These are phyloP conservation scores for Fusarium palustre DNA, from an alignment of 2,329 filamentous ascomycete genomes.

Conservation along the genomic window DNA sequence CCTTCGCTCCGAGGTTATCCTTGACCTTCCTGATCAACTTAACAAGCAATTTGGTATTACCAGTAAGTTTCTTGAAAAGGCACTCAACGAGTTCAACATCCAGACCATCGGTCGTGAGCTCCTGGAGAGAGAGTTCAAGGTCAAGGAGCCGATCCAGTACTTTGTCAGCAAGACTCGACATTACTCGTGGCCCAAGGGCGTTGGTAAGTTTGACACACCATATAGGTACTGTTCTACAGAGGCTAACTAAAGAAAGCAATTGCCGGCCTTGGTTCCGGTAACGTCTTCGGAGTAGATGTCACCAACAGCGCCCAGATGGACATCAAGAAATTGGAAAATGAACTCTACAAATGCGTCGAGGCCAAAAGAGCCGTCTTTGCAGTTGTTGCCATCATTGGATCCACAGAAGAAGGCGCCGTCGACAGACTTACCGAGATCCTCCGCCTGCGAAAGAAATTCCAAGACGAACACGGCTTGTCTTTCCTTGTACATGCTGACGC, in stretches of 20 bases:
- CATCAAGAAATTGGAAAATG: constrained; percentile 48
- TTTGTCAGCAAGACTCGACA: constrained; percentile 58
- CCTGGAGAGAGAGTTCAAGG: constrained; percentile 51
- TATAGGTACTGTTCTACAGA: accelerated
- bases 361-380: constrained; percentile 54
- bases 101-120: constrained; percentile 56
- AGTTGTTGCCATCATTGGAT: constrained; percentile 60
- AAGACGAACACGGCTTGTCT: constrained; percentile 55
- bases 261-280: constrained; percentile 58
- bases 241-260: constrained; percentile 50
- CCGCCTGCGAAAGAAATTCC: constrained; percentile 54
- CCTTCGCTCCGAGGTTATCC: constrained; percentile 53
- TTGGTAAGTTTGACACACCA: constrained; percentile 49
- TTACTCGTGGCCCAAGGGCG: constrained; percentile 63
- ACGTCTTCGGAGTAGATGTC: constrained; percentile 55
- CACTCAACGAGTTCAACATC: constrained; percentile 48
- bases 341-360: constrained; percentile 49
- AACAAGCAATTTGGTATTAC: constrained; percentile 56
- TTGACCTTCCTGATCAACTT: constrained; percentile 56
- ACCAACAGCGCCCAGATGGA: constrained; percentile 56
- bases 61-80: constrained; percentile 49
- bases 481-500: constrained; percentile 62
- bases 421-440: constrained; percentile 56
- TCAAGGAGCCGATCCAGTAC: constrained; percentile 51
- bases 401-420: constrained; percentile 61